Evolutionary conservation across 805 yeast species (phyloP), one percentile per base, ranked within the genome.

Genomic region (Pichia scutulata): DNA sequence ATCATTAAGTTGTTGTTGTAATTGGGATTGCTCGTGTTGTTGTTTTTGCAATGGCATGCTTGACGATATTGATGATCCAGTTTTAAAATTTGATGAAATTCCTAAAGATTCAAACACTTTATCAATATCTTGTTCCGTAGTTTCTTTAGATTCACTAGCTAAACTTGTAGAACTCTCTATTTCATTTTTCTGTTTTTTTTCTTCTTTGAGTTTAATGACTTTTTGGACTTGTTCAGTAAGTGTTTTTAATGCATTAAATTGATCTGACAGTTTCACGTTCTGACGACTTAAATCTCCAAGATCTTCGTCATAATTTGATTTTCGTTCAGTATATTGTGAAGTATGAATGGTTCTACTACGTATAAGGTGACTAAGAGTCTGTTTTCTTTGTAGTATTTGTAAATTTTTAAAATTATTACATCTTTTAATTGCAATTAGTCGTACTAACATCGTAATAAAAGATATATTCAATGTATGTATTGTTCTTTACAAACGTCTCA

Each of bases 191-290:
- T 55, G 55, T 13, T 18, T 28, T n/a, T 51, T 54, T 50, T 58
- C 61, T 45, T 57, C 51, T 45, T 51, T 60, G 13, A 48, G 51
- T 51, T 54, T 61, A 26, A 59, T 55, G 39, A 52, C 37, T 44
- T 51, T 45, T 60, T 65, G 57, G 45, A 65, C 52, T 41, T 55
- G 39, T 64, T 58, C 21, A 55, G 73, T 57, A 59, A 67, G 55
- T 13, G 48, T 56, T 16, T 61, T 60, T 3, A 77, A 64, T 24
- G 55, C 54, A 22, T 56, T 49, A 16, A 65, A 39, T 44, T 64
- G 62, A 13, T 47, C 48, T 41, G 71, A 60, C 51, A 44, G 65
- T 43, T 51, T 65, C 2, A 55, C 50, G n/a, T 51, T 49, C 7
- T 37, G 21, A 19, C 45, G 39, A 14, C 45, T 43, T 9, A 50